These are phyloP conservation scores for Austroboletus novae-zelandiae DNA, from an alignment of 1,284 basidiomycete species.

Conservation along the genomic window DNA sequence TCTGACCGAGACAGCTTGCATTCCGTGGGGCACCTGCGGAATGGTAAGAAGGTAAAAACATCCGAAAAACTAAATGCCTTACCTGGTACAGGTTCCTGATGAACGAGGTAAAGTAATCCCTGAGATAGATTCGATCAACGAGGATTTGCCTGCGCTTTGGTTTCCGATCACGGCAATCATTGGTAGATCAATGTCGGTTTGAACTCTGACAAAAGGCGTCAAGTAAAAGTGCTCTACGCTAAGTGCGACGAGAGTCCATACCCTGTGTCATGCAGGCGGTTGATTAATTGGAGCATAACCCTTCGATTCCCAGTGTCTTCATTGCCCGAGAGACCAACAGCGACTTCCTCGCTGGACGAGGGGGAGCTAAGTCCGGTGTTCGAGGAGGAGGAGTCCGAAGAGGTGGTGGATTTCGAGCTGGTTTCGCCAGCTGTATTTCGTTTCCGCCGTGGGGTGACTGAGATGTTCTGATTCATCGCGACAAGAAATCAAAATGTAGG, in stretches of 20 bases:
- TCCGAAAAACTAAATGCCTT: background rate
- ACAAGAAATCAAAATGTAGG: no score
- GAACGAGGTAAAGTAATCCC: constrained; percentile 68
- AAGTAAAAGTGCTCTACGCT: background rate
- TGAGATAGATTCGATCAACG: constrained; percentile 71
- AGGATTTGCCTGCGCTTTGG: constrained; percentile 72
- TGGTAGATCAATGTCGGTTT: constrained; percentile 66
- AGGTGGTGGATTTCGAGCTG: background rate
- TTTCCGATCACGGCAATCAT: constrained; percentile 66
- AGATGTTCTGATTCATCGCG: no score
- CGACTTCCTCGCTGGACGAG: constrained; percentile 2
- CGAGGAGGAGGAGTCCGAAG: background rate
- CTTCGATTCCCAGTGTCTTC: constrained; percentile 37
- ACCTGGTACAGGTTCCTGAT: constrained; percentile 66
- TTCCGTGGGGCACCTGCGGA: constrained; percentile 66
- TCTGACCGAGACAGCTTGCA: constrained; percentile 52
- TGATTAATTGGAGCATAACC: constrained; percentile 50
- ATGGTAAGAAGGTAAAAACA: background rate
- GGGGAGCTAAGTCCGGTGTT: background rate
- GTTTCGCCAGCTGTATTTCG: background rate
- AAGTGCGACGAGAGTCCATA: constrained; percentile 19
- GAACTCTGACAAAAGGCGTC: constrained; percentile 41
- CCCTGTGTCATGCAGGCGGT: constrained; percentile 58
- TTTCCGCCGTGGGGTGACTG: background rate
- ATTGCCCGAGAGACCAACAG: constrained; percentile 47